Conservation (phyloP, 768 basidiomycete species). For the Hydnomerulius pinastri region DNA sequence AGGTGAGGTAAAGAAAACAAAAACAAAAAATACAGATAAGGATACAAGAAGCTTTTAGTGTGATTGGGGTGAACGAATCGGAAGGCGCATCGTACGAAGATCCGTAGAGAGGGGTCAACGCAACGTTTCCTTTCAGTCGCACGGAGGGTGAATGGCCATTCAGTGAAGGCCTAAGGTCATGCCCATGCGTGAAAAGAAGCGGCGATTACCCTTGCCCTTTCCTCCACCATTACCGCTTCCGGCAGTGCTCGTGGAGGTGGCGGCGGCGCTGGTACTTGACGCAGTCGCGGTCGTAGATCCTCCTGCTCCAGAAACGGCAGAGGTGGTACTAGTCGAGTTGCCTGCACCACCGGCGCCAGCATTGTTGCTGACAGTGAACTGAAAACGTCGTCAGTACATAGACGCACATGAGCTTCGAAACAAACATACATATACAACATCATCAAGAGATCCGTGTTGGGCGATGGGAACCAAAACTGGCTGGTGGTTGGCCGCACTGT, state of each 20-base stretch:
- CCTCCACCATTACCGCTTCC: constrained; percentile 6
- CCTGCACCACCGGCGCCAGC: constrained; percentile 4
- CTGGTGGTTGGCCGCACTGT: constrained; percentile 58
- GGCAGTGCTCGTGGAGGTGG: background rate
- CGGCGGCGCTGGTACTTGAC: constrained; percentile 1
- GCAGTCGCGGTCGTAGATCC: background rate
- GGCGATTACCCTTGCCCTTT: constrained; percentile 19
- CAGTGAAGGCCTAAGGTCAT: constrained; percentile 11
- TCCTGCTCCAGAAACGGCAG: background rate
- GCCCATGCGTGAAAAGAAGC: constrained; percentile 22
- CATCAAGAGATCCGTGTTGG: constrained; percentile 62
- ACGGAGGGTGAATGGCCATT: constrained; percentile 14
- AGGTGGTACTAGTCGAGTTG: constrained; percentile 2
- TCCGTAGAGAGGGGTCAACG: constrained; percentile 5
- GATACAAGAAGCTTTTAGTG: constrained; percentile 6
- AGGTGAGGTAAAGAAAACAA: constrained; percentile 3
- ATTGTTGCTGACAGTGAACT: constrained; percentile 36
- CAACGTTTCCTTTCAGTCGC: constrained; percentile 10
- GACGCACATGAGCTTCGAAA: constrained; percentile 3
- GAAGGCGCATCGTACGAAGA: constrained; percentile 4
- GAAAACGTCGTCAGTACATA: constrained; percentile 7
- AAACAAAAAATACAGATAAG: constrained; percentile 13
- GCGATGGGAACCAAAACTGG: constrained; percentile 59
- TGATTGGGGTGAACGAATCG: constrained; percentile 15
- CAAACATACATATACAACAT: constrained; percentile 56